phyloP scores from a whole-genome alignment of 2,329 filamentous ascomycete genomes.

The Xylaria sp. region DNA sequence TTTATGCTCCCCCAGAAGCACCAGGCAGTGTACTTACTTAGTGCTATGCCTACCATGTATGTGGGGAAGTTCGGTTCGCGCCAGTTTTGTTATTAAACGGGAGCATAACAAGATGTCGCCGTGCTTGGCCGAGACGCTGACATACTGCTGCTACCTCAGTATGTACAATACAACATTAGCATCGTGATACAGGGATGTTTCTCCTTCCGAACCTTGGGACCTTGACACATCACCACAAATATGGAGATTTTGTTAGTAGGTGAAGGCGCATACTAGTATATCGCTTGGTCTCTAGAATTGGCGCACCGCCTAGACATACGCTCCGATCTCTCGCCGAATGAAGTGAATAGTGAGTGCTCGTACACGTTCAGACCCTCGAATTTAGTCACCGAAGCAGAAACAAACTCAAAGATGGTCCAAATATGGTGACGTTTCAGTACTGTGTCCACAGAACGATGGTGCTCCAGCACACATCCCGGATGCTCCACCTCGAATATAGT shows the following conservation, averaged over 20 bases:
- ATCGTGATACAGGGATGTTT: slow-evolving; percentile 21
- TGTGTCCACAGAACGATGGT: slow-evolving; percentile 14
- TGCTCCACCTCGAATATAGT: slow-evolving; percentile 18
- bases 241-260: background rate
- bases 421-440: slow-evolving; percentile 29
- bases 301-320: background rate
- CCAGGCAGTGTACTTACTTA: slow-evolving; percentile 9
- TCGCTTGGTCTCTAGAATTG: background rate
- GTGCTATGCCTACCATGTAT: too few relatives aligned
- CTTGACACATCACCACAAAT: slow-evolving; percentile 25
- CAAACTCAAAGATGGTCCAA: slow-evolving; percentile 14
- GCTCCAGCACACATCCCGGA: slow-evolving; percentile 23
- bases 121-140: slow-evolving; percentile 25
- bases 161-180: slow-evolving; percentile 6
- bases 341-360: background rate
- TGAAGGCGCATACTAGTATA: background rate
- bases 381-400: slow-evolving; percentile 23
- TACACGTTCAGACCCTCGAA: slow-evolving; percentile 7
- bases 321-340: background rate
- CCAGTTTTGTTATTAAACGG: slow-evolving; percentile 14
- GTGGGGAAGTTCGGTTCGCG: slow-evolving; percentile 15
- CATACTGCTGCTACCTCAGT: slow-evolving; percentile 2
- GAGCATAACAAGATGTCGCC: slow-evolving; percentile 20
- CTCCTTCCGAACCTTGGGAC: background rate
- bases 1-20: too few relatives aligned